These are phyloP conservation scores for Chaetoceros muelleri DNA, from an alignment of 108 stramenopile genomes.

Conservation along the genomic window DNA sequence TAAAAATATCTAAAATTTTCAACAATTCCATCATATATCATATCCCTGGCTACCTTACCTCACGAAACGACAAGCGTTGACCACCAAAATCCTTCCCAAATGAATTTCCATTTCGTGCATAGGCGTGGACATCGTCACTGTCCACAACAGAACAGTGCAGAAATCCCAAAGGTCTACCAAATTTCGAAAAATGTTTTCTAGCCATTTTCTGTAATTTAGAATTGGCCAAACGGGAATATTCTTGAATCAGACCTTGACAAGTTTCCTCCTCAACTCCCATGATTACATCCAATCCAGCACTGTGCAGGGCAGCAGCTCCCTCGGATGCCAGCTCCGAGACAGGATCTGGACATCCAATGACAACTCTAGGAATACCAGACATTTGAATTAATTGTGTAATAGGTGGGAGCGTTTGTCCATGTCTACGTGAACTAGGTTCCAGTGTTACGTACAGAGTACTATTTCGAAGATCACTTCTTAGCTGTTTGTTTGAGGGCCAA, in stretches of 20 bases:
- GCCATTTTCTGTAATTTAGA: conserved; percentile 56
- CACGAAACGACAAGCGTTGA: conserved; percentile 47
- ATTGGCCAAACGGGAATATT: conserved; percentile 38
- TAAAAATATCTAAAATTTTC: neutral
- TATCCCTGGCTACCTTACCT: too few relatives aligned
- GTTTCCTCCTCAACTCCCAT: conserved; percentile 43
- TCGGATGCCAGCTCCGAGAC: conserved; percentile 40
- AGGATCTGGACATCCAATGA: conserved; percentile 71
- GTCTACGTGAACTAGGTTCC: conserved; percentile 48
- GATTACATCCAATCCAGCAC: conserved; percentile 47
- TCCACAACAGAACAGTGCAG: conserved; percentile 82
- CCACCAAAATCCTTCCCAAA: conserved; percentile 78
- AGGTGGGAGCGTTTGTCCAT: conserved; percentile 52
- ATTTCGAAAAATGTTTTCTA: conserved; percentile 38
- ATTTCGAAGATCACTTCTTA: conserved; percentile 39
- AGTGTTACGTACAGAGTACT: conserved; percentile 68
- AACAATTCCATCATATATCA: neutral
- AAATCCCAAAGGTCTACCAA: conserved; percentile 62
- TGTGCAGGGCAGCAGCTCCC: conserved; percentile 53
- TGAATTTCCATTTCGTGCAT: conserved; percentile 70
- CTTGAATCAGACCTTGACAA: conserved; percentile 41
- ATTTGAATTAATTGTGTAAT: conserved; percentile 63
- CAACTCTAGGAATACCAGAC: conserved; percentile 50
- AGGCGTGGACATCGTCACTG: conserved; percentile 67
- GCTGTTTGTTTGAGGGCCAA: conserved; percentile 42